Percentiles rank a stretch among this genome's conserved stretches.
Evolutionary conservation across 306 rosid species (phyloP).

Genomic region (Dryas alaskensis): DNA sequence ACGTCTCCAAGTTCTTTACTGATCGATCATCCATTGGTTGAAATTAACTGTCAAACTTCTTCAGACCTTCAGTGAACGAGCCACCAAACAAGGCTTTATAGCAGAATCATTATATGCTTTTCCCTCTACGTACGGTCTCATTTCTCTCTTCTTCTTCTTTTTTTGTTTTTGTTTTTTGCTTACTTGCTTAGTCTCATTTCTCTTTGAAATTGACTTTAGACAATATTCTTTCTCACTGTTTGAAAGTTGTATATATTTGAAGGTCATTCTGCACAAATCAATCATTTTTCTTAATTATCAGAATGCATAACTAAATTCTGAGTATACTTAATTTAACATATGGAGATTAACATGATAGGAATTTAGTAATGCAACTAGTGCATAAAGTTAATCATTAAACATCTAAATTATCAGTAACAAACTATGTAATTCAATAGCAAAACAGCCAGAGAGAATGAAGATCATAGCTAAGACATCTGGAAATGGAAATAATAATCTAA

Average conservation of each 20-base stretch:
- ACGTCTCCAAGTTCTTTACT: conserved; percentile 77
- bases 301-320: conserved; percentile 9
- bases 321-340: not conserved
- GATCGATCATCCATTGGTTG: conserved; percentile 61
- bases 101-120: conserved; percentile 31
- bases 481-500: not conserved
- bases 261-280: conserved; percentile 31
- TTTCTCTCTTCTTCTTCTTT: too few relatives aligned
- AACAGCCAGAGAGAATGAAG: too few relatives aligned
- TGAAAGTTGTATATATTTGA: conserved; percentile 26
- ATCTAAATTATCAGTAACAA: not conserved
- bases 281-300: conserved; percentile 23
- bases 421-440: not conserved
- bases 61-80: conserved; percentile 48
- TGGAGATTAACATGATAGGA: not conserved
- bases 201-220: conserved; percentile 40
- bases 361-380: too few relatives aligned
- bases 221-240: conserved; percentile 27
- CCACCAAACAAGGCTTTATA: conserved; percentile 45
- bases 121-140: conserved; percentile 30
- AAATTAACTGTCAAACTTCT: conserved; percentile 67
- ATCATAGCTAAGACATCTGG: not conserved
- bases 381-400: not conserved
- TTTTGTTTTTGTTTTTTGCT: too few relatives aligned
- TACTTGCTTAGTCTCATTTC: conserved; percentile 14